Conservation (phyloP, 805 yeast genomes). For the Saccharomycopsis capsularis region DNA sequence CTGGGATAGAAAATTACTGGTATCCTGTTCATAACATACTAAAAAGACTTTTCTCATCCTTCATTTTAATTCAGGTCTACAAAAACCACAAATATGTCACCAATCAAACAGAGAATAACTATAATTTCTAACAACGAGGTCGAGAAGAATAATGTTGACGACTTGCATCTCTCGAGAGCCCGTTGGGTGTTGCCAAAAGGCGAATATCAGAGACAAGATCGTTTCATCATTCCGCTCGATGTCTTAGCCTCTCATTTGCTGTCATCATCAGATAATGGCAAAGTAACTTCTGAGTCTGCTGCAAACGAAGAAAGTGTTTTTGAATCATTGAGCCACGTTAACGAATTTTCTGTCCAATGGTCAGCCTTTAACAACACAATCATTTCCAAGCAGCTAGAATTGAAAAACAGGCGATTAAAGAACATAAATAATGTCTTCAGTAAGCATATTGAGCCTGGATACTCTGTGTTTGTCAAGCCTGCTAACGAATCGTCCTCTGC, state of each 20-base stretch:
- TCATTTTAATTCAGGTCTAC: not conserved
- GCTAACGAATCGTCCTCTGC: not conserved
- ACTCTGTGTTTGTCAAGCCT: conserved; percentile 13
- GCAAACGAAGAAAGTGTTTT: too few relatives aligned
- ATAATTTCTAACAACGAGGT: conserved; percentile 7
- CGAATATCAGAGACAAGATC: conserved; percentile 20
- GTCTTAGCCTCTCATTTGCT: not conserved
- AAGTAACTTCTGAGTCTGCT: not conserved
- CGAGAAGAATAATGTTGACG: conserved; percentile 7
- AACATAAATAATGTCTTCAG: conserved; percentile 17
- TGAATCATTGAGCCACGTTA: not conserved
- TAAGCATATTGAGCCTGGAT: conserved; percentile 20
- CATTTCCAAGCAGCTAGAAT: conserved; percentile 8
- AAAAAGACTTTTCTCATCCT: too few relatives aligned
- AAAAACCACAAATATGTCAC: not conserved
- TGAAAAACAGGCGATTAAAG: conserved; percentile 1
- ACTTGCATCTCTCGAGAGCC: conserved; percentile 11
- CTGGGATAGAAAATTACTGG: too few relatives aligned
- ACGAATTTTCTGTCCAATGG: conserved; percentile 20
- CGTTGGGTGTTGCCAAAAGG: conserved; percentile 20
- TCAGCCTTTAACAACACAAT: conserved; percentile 1
- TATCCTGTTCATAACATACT: too few relatives aligned
- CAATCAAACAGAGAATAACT: conserved; percentile 14
- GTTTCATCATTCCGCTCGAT: conserved; percentile 9
- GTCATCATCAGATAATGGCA: not conserved